These are phyloP conservation scores for Podila epicladia DNA, from an alignment of 192 early-diverging fungal genomes.

Conservation along the genomic window DNA sequence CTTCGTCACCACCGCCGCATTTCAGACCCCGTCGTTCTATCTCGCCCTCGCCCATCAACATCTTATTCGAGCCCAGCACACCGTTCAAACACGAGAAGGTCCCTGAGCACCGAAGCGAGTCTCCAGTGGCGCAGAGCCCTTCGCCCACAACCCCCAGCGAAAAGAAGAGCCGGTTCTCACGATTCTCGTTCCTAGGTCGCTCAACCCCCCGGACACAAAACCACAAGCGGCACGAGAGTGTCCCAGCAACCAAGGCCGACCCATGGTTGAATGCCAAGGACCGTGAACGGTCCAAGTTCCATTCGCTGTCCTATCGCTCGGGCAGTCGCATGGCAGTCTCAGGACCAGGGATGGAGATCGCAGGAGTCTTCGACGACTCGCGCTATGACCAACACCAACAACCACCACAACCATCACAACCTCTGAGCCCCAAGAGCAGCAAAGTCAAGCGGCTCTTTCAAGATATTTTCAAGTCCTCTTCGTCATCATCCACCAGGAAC, in stretches of 20 bases:
- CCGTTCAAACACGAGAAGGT: not conserved
- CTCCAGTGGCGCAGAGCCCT: not conserved
- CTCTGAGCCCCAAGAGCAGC: not conserved
- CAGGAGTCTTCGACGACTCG: not conserved
- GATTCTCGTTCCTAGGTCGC: slow-evolving; percentile 7
- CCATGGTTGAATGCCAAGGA: not conserved
- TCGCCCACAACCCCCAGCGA: not conserved
- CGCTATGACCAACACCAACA: not conserved
- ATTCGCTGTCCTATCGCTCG: not conserved
- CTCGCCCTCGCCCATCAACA: not conserved
- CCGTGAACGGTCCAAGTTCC: not conserved
- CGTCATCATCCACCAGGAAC: not conserved
- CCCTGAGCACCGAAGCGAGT: not conserved
- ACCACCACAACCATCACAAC: not conserved
- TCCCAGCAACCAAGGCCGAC: not conserved
- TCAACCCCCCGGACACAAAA: not conserved
- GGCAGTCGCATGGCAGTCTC: not conserved
- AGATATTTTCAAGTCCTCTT: slow-evolving; percentile 31
- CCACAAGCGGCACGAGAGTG: slow-evolving; percentile 3
- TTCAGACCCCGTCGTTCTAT: not conserved
- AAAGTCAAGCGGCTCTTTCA: slow-evolving; percentile 28
- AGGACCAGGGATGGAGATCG: not conserved
- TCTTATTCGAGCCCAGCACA: not conserved
- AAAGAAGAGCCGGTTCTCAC: not conserved
- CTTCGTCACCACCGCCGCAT: not conserved